Percentiles rank a stretch among this genome's conserved stretches.
phyloP scores from a whole-genome alignment of 805 yeast genomes.

The Saccharomycodes ludwigii region DNA sequence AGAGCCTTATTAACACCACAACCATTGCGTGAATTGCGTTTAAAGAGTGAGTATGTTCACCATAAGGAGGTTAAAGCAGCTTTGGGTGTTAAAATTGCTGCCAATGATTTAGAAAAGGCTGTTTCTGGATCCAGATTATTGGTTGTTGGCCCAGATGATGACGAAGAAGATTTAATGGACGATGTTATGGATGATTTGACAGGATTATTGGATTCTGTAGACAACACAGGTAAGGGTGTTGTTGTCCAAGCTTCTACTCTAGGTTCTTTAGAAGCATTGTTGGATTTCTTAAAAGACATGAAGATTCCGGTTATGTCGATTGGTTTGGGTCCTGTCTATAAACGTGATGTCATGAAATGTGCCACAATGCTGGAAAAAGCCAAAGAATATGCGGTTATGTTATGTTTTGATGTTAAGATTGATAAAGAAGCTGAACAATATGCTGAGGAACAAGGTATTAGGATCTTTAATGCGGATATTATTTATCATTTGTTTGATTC shows the following conservation, averaged over 20 bases:
- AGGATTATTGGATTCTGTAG: conserved; percentile 88
- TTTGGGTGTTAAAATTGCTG: conserved; percentile 96
- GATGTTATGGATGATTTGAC: conserved; percentile 98
- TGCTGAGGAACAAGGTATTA: conserved; percentile 86
- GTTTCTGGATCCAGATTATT: conserved; percentile 96
- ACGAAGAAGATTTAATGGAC: conserved; percentile 94
- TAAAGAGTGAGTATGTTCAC: conserved; percentile 93
- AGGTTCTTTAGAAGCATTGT: conserved; percentile 94
- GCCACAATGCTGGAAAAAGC: conserved; percentile 95
- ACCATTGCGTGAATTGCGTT: conserved; percentile 89
- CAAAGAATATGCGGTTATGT: conserved; percentile 92
- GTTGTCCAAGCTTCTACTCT: conserved; percentile 97
- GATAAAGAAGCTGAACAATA: conserved; percentile 98
- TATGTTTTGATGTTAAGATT: conserved; percentile 93
- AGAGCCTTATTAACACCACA: conserved; percentile 97
- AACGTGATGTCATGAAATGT: conserved; percentile 97
- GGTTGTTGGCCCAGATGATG: conserved; percentile 94
- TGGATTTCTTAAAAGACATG: conserved; percentile 95
- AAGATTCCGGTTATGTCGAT: conserved; percentile 98
- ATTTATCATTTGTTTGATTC: conserved; percentile 94
- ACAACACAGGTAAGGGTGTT: conserved; percentile 91
- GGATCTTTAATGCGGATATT: conserved; percentile 89
- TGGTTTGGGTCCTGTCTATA: conserved; percentile 95
- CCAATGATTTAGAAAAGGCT: conserved; percentile 94
- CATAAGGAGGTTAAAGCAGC: conserved; percentile 98